Evolutionary conservation across 2,329 filamentous ascomycete species (phyloP).

Genomic region (Drechslera avenae): DNA sequence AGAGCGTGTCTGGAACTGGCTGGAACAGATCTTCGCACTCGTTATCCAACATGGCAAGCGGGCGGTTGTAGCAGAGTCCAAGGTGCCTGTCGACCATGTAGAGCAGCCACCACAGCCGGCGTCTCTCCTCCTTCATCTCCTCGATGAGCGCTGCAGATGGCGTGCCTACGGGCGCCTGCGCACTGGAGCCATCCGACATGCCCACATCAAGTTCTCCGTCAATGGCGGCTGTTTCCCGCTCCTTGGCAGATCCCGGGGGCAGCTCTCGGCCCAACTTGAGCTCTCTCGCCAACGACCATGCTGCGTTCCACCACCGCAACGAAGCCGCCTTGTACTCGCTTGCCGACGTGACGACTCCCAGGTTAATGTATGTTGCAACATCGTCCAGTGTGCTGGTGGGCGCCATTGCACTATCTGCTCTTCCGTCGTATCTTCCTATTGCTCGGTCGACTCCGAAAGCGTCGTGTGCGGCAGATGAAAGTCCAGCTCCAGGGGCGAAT

Average conservation of each 20-base stretch:
- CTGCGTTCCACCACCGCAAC: slow-evolving; percentile 90
- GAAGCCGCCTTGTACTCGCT: slow-evolving; percentile 85
- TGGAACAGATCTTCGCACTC: slow-evolving; percentile 83
- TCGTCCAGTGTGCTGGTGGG: slow-evolving; percentile 77
- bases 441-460: slow-evolving; percentile 75
- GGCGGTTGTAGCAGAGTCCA: slow-evolving; percentile 88
- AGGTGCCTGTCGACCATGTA: slow-evolving; percentile 86
- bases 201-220: slow-evolving; percentile 47
- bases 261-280: slow-evolving; percentile 86
- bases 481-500: slow-evolving; percentile 58
- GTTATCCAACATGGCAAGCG: slow-evolving; percentile 78
- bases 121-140: slow-evolving; percentile 75
- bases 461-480: slow-evolving; percentile 77
- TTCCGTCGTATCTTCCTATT: slow-evolving; percentile 55
- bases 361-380: slow-evolving; percentile 86
- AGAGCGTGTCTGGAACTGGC: slow-evolving; percentile 82
- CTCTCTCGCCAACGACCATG: slow-evolving; percentile 87
- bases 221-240: slow-evolving; percentile 38
- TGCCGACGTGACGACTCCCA: slow-evolving; percentile 88
- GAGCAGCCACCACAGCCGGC: slow-evolving; percentile 90
- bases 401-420: slow-evolving; percentile 53
- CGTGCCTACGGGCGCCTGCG: slow-evolving; percentile 33
- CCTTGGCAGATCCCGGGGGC: slow-evolving; percentile 60
- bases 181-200: slow-evolving; percentile 36
- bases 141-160: slow-evolving; percentile 45